Evolutionary conservation across 306 rosid genomes (phyloP).

Genomic region (Corylus heterophylla): DNA sequence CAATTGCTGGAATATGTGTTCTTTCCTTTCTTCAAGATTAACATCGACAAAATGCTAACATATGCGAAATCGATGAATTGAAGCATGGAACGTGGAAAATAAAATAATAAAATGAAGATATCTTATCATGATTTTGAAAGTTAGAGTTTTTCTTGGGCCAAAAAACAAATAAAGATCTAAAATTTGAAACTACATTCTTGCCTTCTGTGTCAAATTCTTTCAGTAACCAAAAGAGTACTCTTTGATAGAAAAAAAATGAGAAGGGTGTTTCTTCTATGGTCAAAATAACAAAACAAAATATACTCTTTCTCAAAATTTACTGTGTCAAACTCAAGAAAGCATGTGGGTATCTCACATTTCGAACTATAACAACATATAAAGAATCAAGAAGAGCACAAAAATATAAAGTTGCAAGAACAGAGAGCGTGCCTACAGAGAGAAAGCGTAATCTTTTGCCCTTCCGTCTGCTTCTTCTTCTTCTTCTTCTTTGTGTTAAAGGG

Average conservation of each 20-base stretch:
- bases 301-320: not conserved
- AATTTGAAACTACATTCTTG: not conserved
- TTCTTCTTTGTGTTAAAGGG: not conserved
- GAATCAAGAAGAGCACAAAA: not conserved
- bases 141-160: not conserved
- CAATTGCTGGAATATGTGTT: not conserved
- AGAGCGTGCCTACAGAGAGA: not conserved
- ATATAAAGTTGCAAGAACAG: too few species aligned
- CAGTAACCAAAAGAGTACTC: not conserved
- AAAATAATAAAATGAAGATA: not conserved
- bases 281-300: not conserved
- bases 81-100: not conserved
- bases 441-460: not conserved
- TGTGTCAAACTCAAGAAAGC: not conserved
- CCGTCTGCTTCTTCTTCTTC: not conserved
- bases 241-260: not conserved
- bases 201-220: not conserved
- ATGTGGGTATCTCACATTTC: constrained; percentile 8
- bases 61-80: not conserved
- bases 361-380: not conserved
- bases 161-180: not conserved
- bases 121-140: not conserved
- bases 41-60: not conserved
- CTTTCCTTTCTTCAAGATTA: not conserved
- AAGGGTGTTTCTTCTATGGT: not conserved